phyloP scores from a whole-genome alignment of 225 moss, liverwort and hornwort genomes.

The Marchantia polymorpha region DNA sequence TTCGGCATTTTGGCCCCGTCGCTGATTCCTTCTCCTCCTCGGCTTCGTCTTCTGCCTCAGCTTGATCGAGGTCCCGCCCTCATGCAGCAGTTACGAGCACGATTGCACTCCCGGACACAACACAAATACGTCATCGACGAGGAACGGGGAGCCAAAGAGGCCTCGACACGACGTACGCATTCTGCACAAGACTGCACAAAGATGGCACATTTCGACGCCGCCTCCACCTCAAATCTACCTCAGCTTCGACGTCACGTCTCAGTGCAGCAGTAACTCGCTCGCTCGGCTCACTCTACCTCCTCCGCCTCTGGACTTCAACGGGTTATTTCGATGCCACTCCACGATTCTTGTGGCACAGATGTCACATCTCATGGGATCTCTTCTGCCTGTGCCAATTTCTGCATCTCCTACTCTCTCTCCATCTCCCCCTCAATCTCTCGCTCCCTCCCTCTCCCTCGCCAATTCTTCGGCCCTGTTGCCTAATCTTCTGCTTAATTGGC shows the following conservation, averaged over 20 bases:
- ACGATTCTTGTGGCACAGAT: background rate
- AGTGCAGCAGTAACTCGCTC: background rate
- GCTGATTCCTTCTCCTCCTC: background rate
- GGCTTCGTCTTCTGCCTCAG: background rate
- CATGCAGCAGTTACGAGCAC: background rate
- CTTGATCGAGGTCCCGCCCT: background rate
- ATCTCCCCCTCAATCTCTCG: no score
- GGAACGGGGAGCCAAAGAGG: background rate
- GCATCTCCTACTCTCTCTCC: no score
- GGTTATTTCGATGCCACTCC: background rate
- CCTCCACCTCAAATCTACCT: no score
- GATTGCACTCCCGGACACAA: background rate
- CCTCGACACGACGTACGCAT: background rate
- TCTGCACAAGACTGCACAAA: background rate
- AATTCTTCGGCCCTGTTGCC: no score
- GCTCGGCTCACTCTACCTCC: background rate
- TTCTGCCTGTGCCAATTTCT: no score
- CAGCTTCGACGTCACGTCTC: background rate
- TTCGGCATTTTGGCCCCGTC: conserved; percentile 9
- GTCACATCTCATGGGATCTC: background rate
- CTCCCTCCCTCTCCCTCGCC: no score
- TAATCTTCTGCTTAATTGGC: no score
- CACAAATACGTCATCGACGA: background rate
- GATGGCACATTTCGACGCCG: background rate
- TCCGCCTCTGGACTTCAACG: background rate